phyloP scores from a whole-genome alignment of 805 yeast genomes.

The Ogataea henricii region DNA sequence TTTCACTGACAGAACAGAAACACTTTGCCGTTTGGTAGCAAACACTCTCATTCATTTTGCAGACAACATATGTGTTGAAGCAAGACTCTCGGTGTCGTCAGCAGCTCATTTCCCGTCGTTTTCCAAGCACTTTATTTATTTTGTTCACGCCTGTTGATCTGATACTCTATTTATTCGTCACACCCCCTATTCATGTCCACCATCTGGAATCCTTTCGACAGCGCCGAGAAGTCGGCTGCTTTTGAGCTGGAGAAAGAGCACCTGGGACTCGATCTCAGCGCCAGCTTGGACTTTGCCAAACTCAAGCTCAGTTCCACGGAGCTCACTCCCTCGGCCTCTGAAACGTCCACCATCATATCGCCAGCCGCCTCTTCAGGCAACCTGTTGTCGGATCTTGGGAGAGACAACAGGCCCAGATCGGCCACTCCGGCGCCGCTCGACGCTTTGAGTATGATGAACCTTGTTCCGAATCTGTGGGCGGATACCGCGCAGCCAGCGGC shows the following conservation, averaged over 20 bases:
- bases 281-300: slow-evolving; percentile 12
- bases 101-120: no score
- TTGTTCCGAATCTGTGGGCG: slow-evolving; percentile 31
- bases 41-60: background rate
- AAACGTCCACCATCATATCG: slow-evolving; percentile 20
- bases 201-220: slow-evolving; percentile 21
- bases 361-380: slow-evolving; percentile 23
- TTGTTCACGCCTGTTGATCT: background rate
- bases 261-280: slow-evolving; percentile 10
- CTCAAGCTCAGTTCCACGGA: slow-evolving; percentile 15
- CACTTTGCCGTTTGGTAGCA: no score
- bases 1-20: background rate
- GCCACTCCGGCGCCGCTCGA: slow-evolving; percentile 4
- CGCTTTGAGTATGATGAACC: slow-evolving; percentile 24
- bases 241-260: slow-evolving; percentile 15
- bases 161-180: slow-evolving; percentile 8
- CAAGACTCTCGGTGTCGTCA: background rate
- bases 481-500: slow-evolving; percentile 9
- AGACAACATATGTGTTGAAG: background rate
- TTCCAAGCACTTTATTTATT: background rate
- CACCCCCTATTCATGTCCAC: slow-evolving; percentile 11
- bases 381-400: slow-evolving; percentile 10
- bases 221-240: slow-evolving; percentile 7
- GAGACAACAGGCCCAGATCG: background rate
- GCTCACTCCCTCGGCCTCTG: slow-evolving; percentile 18